Percentiles rank a stretch among this genome's conserved stretches.
These are phyloP conservation scores for Paraconiothyrium brasiliense DNA, from an alignment of 2,329 filamentous ascomycete species.

Conservation along the genomic window DNA sequence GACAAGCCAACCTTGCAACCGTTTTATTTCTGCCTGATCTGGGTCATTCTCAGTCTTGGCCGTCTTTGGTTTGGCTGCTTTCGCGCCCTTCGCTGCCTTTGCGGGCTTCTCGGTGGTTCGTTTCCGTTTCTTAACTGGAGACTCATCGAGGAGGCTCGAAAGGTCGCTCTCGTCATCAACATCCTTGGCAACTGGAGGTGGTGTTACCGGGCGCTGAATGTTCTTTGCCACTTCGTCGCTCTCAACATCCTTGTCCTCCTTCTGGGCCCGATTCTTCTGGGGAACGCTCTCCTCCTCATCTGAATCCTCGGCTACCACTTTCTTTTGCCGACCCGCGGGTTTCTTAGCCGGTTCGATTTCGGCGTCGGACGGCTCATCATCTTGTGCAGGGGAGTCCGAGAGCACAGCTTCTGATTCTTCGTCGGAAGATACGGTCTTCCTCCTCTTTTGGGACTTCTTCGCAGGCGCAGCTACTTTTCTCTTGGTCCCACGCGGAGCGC, in stretches of 20 bases:
- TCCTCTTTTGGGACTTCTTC: constrained; percentile 44
- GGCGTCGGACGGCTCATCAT: constrained; percentile 31
- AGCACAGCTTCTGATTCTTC: constrained; percentile 39
- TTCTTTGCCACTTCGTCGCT: constrained; percentile 29
- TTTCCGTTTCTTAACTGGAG: constrained; percentile 67
- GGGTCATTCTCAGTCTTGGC: constrained; percentile 55
- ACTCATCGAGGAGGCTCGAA: constrained; percentile 82
- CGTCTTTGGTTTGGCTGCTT: constrained; percentile 5
- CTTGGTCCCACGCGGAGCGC: constrained; percentile 37
- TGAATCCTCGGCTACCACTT: constrained; percentile 40
- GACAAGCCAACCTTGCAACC: constrained; percentile 81
- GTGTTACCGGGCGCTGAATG: constrained; percentile 18
- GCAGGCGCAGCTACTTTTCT: constrained; percentile 38
- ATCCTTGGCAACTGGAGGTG: constrained; percentile 24
- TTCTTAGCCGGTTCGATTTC: constrained; percentile 42
- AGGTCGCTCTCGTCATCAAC: constrained; percentile 68
- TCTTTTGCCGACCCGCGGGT: constrained; percentile 33
- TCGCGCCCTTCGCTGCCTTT: constrained; percentile 22
- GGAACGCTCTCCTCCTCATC: constrained; percentile 34
- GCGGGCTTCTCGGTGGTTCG: constrained; percentile 47
- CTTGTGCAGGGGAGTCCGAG: constrained; percentile 24
- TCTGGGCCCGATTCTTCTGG: constrained; percentile 21
- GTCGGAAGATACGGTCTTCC: constrained; percentile 40
- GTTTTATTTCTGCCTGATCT: constrained; percentile 84
- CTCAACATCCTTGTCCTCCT: constrained; percentile 28